Percentiles rank a stretch among this genome's conserved stretches.
Evolutionary conservation across 352 stramenopile species (phyloP).

Genomic region (Phytophthora ramorum): DNA sequence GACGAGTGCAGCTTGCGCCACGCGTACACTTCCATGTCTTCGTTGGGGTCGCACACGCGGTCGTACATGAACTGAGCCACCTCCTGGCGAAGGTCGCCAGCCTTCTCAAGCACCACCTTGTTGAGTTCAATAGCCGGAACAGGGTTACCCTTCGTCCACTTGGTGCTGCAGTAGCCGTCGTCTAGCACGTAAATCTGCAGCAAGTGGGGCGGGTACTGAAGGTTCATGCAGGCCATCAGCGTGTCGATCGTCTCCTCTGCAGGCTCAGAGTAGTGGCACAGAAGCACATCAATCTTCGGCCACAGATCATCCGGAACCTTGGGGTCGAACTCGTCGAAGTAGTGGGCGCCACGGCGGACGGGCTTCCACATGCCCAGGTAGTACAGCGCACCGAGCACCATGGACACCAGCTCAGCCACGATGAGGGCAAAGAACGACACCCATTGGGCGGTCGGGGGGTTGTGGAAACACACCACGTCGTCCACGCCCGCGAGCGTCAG

Average conservation of each 20-base stretch:
- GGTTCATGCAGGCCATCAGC: slow-evolving; percentile 86
- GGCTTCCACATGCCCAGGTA: slow-evolving; percentile 93
- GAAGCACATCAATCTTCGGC: slow-evolving; percentile 85
- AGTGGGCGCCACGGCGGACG: slow-evolving; percentile 85
- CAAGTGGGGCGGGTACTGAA: slow-evolving; percentile 89
- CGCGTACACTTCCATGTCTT: slow-evolving; percentile 89
- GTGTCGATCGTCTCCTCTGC: slow-evolving; percentile 88
- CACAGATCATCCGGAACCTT: slow-evolving; percentile 79
- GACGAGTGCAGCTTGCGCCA: slow-evolving; percentile 89
- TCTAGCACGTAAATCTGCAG: slow-evolving; percentile 89
- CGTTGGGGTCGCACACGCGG: slow-evolving; percentile 84
- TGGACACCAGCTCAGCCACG: slow-evolving; percentile 68
- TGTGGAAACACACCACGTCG: slow-evolving; percentile 79
- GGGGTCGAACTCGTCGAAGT: slow-evolving; percentile 89
- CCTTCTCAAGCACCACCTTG: slow-evolving; percentile 79
- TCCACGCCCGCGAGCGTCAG: slow-evolving; percentile 75
- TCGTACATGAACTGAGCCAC: slow-evolving; percentile 91
- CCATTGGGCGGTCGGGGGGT: slow-evolving; percentile 80
- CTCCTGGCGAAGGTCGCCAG: slow-evolving; percentile 83
- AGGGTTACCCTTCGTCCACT: slow-evolving; percentile 83
- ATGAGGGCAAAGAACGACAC: slow-evolving; percentile 82
- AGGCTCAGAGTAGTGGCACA: slow-evolving; percentile 86
- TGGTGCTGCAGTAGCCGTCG: slow-evolving; percentile 84
- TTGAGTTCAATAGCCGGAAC: slow-evolving; percentile 77
- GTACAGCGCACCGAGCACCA: slow-evolving; percentile 78